Evolutionary conservation across 139 green algal genomes (phyloP).

Genomic region (Haematococcus lacustris): DNA sequence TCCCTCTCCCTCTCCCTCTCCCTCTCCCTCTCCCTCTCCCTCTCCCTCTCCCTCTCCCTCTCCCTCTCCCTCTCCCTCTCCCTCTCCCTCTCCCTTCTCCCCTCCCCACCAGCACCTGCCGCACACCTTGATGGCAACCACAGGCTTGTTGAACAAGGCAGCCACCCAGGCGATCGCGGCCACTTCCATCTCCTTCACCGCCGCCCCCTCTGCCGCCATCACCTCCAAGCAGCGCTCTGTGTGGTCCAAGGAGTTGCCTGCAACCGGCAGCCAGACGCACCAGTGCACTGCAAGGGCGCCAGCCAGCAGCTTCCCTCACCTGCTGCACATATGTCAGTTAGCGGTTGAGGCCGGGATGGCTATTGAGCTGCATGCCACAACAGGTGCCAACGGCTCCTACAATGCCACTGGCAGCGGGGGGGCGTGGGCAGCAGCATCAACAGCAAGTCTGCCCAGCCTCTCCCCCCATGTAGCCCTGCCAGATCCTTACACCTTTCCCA

Average conservation of each 20-base stretch:
- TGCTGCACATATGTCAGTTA: no score
- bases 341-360: no score
- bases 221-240: constrained; percentile 70
- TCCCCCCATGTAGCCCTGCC: no score
- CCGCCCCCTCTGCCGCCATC: constrained; percentile 60
- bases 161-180: constrained; percentile 72
- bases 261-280: constrained; percentile 6
- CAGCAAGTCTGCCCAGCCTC: no score
- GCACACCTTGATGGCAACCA: constrained; percentile 18
- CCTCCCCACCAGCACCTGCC: neutral
- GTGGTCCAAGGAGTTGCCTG: constrained; percentile 87
- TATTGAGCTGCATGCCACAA: no score
- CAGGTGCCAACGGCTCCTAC: no score
- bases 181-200: constrained; percentile 96
- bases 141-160: constrained; percentile 64
- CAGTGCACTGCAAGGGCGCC: neutral
- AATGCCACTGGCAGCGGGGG: no score
- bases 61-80: neutral
- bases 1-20: neutral
- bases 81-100: neutral
- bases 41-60: neutral
- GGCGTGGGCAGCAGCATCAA: no score
- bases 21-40: neutral
- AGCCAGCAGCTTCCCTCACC: no score
- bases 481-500: no score